Evolutionary conservation across 1,284 basidiomycete genomes (phyloP), one percentile per base, ranked within the genome.

Genomic region (Phylloboletellus chloephorus): DNA sequence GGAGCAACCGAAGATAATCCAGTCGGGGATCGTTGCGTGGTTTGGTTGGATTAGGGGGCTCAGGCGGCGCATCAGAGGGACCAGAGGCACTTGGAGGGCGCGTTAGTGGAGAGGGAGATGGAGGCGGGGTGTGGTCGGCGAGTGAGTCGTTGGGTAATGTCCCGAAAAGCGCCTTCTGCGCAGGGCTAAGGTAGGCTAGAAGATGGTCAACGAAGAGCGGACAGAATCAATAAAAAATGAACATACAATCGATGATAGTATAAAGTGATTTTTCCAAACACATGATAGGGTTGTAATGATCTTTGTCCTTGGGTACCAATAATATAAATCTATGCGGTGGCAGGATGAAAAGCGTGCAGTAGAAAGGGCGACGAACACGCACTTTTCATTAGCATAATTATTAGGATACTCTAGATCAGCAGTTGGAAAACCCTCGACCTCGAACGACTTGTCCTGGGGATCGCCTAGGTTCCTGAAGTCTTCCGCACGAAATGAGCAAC

Each of bases 241-340:
- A 62, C 74, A 39, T 50, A 84, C 84, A 69, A 64, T 84, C 73
- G 44, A 86, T 60, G 29, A 88, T 85, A 36, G 74, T 77, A 58
- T 79, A 71, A 23, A 88, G 59, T 5, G 78, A 73, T 48, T 71
- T 69, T 62, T 84, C 79, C 23, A 88, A 65, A 52, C 82, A 81
- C 68, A 80, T 72, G 41, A 88, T 78, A 11, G 85, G 85, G 56
- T 82, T 82, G 57, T 87, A 88, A 53, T 86, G 82, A 52, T 88
- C 82, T 50, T 77, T 77, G 65, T 88, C 85, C 56, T 79, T 85
- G 13, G 85, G 85, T 31, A 70, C 75, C 33, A 86, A 71, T 42
- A 88, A 69, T 44, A 83, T 70, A 63, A 78, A 87, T 56, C 83
- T 87, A 17, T 0, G 36, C 13, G 28, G 33, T 9, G 26, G 8